A percentile compares a stretch with the other conserved stretches of the same genome.
phyloP scores from a whole-genome alignment of 352 stramenopile species.

The Phytophthora pinifolia region DNA sequence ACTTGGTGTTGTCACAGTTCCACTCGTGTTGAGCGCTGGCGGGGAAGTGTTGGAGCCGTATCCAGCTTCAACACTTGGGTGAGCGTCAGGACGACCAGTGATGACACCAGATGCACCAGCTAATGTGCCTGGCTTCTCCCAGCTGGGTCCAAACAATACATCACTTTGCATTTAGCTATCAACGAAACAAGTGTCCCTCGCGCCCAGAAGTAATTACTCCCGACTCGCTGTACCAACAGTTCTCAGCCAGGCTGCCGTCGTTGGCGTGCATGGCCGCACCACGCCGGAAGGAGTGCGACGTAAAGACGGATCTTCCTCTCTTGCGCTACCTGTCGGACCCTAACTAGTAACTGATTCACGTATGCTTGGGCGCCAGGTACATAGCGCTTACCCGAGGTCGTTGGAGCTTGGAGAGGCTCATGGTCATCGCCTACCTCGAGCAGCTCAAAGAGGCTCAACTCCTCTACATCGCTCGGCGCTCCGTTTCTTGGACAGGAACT shows the following conservation, averaged over 20 bases:
- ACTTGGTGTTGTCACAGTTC: not conserved
- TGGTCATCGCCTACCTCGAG: conserved; percentile 2
- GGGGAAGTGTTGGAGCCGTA: conserved; percentile 8
- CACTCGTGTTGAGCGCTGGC: not conserved
- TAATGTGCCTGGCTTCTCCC: too few species aligned
- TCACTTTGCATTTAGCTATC: too few species aligned
- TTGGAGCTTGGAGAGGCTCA: not conserved
- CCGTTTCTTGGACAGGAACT: conserved; percentile 7
- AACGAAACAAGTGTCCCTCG: too few species aligned
- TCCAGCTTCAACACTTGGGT: too few species aligned
- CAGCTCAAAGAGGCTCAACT: conserved; percentile 15
- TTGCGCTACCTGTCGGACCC: not conserved
- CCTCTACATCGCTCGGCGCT: not conserved
- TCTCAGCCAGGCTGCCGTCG: not conserved
- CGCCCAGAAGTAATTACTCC: too few species aligned
- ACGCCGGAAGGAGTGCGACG: conserved; percentile 10
- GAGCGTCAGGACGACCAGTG: too few species aligned
- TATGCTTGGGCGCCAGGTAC: too few species aligned
- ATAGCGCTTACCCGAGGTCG: not conserved
- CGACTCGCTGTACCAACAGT: too few species aligned
- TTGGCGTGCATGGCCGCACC: conserved; percentile 18
- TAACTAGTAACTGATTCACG: too few species aligned
- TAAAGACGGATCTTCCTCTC: not conserved
- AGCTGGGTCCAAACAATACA: too few species aligned
- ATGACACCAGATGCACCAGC: too few species aligned